Conservation (phyloP, 2,329 filamentous ascomycete genomes). For the Colletotrichum sp. region DNA sequence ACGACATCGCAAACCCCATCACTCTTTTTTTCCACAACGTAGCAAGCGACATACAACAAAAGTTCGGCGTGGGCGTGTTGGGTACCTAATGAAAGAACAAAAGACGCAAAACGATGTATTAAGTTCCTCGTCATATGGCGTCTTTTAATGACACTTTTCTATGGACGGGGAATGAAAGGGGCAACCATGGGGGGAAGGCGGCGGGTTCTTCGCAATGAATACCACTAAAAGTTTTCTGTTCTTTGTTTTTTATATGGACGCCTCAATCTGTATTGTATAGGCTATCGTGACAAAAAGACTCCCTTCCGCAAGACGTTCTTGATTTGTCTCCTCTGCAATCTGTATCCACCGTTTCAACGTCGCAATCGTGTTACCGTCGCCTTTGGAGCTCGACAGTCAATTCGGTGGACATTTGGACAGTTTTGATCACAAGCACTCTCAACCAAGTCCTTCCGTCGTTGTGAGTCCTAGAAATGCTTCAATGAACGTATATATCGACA, state of each 20-base stretch:
- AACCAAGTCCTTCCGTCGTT: neutral
- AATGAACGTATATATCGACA: neutral
- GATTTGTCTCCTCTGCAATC: neutral
- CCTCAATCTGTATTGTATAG: neutral
- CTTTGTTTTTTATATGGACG: neutral
- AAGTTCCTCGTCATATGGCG: neutral
- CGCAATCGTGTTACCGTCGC: neutral
- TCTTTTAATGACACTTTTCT: constrained; percentile 1
- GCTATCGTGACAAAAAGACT: constrained; percentile 6
- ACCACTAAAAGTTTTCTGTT: constrained; percentile 18
- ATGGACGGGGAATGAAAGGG: neutral
- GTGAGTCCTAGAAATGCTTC: neutral
- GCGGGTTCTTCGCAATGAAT: constrained; percentile 11
- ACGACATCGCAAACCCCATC: neutral
- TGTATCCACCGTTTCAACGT: neutral
- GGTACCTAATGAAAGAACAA: neutral
- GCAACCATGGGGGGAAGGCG: neutral
- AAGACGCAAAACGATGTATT: neutral
- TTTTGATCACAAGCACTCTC: neutral
- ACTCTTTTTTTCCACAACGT: neutral
- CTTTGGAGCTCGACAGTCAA: neutral
- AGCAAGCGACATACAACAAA: neutral
- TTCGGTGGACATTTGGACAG: neutral
- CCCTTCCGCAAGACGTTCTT: neutral
- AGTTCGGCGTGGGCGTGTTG: neutral